A percentile compares a stretch with the other conserved stretches of the same genome.
These are phyloP conservation scores for Phytophthora brassicae DNA, from an alignment of 352 stramenopile genomes.

Conservation along the genomic window DNA sequence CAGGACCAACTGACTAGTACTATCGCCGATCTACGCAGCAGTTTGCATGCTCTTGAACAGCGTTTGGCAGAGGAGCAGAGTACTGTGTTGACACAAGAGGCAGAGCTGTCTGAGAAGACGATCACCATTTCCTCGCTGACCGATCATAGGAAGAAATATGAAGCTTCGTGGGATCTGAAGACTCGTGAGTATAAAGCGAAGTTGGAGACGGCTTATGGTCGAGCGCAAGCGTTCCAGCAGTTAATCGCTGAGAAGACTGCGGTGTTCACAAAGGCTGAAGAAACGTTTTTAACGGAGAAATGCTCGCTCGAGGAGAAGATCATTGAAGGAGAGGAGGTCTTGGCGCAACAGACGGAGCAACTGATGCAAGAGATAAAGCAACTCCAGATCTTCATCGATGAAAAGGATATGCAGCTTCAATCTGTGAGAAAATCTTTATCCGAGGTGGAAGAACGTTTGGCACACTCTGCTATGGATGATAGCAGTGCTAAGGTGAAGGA, in stretches of 20 bases:
- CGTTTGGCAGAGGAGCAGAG: conserved; percentile 17
- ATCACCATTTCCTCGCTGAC: conserved; percentile 25
- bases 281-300: conserved; percentile 26
- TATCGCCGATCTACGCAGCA: conserved; percentile 22
- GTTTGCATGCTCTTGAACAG: conserved; percentile 18
- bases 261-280: conserved; percentile 23
- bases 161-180: conserved; percentile 26
- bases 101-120: conserved; percentile 19
- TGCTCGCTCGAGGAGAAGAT: conserved; percentile 28
- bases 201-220: conserved; percentile 26
- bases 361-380: conserved; percentile 36
- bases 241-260: conserved; percentile 35
- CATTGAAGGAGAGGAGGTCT: conserved; percentile 27
- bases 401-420: conserved; percentile 33
- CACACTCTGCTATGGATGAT: conserved; percentile 14
- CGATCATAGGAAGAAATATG: conserved; percentile 12
- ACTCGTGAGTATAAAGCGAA: conserved; percentile 29
- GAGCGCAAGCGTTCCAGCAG: conserved; percentile 38
- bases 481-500: conserved; percentile 25
- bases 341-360: conserved; percentile 34
- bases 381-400: conserved; percentile 15
- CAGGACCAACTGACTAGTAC: conserved; percentile 15
- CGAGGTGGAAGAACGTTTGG: conserved; percentile 16
- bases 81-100: conserved; percentile 15
- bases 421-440: conserved; percentile 14